Percentiles rank a stretch among this genome's conserved stretches.
phyloP scores from a whole-genome alignment of 2,329 filamentous ascomycete species.

The Ascocoryne sarcoides region DNA sequence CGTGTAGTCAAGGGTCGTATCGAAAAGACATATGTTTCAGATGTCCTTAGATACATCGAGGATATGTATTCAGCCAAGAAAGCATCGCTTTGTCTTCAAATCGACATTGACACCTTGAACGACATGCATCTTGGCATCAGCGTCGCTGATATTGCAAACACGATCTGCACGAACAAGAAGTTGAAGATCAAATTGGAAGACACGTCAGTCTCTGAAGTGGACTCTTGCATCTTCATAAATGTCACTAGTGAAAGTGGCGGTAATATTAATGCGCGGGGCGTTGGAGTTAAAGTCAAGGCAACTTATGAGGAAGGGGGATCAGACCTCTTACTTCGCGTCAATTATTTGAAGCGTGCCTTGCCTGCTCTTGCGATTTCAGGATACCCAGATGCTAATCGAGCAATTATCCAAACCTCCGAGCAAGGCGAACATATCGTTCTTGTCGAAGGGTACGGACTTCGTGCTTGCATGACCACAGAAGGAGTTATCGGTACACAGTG shows the following conservation, averaged over 20 bases:
- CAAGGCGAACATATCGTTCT: constrained; percentile 61
- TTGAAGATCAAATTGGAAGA: constrained; percentile 65
- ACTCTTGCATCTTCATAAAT: constrained; percentile 61
- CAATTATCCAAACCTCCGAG: constrained; percentile 79
- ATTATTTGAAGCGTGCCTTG: constrained; percentile 73
- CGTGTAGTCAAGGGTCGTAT: constrained; percentile 86
- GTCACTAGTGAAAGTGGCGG: constrained; percentile 48
- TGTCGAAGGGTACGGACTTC: constrained; percentile 90
- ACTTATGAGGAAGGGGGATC: constrained; percentile 42
- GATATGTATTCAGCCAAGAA: constrained; percentile 77
- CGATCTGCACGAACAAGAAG: constrained; percentile 75
- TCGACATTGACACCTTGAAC: constrained; percentile 71
- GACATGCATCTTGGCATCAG: constrained; percentile 75
- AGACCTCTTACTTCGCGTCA: constrained; percentile 68
- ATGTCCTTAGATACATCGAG: constrained; percentile 72
- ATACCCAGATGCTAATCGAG: constrained; percentile 75
- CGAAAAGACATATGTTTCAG: constrained; percentile 85
- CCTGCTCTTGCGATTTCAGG: constrained; percentile 82
- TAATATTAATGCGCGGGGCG: constrained; percentile 22
- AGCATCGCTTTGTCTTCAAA: constrained; percentile 69
- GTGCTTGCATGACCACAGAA: constrained; percentile 84
- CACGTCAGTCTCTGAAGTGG: constrained; percentile 44
- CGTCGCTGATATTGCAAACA: constrained; percentile 61
- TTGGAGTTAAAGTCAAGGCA: constrained; percentile 18
- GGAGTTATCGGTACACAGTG: constrained; percentile 74